Percentiles rank a stretch among this genome's conserved stretches.
phyloP scores from a whole-genome alignment of 2,329 filamentous ascomycete genomes.

The Claviceps arundinis region DNA sequence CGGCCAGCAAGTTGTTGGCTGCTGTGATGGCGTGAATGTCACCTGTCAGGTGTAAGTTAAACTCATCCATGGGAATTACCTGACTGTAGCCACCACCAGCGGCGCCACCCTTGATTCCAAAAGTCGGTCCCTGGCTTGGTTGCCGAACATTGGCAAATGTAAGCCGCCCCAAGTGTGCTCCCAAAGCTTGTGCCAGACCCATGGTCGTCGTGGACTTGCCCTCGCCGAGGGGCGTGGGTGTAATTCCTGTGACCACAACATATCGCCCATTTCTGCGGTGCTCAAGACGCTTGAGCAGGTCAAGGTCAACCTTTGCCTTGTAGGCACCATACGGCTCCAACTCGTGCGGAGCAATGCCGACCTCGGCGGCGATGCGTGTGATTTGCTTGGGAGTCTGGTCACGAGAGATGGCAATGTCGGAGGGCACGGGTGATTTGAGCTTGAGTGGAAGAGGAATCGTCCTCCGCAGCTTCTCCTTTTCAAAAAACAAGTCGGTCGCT shows the following conservation, averaged over 20 bases:
- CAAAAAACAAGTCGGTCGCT: conserved; percentile 68
- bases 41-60: conserved; percentile 93
- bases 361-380: conserved; percentile 67
- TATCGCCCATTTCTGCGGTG: conserved; percentile 86
- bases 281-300: conserved; percentile 66
- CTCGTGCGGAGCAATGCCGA: conserved; percentile 80
- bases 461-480: conserved; percentile 65
- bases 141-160: conserved; percentile 95
- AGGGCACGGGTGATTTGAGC: conserved; percentile 71
- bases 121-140: conserved; percentile 92
- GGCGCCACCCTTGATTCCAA: conserved; percentile 96
- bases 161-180: conserved; percentile 74
- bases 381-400: conserved; percentile 87
- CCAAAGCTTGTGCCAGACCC: conserved; percentile 84
- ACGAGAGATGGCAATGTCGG: conserved; percentile 84
- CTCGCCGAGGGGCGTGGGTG: conserved; percentile 89
- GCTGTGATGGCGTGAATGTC: conserved; percentile 97
- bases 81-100: conserved; percentile 97
- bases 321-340: conserved; percentile 88
- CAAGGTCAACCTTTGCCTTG: conserved; percentile 89
- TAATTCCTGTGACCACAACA: conserved; percentile 88
- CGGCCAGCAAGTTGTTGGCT: conserved; percentile 91
- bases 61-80: conserved; percentile 99
- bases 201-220: conserved; percentile 98
- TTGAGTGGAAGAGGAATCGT: conserved; percentile 77